A percentile compares a stretch with the other conserved stretches of the same genome.
Evolutionary conservation across 164 flowering plant genomes (phyloP).

Genomic region (Aristolochia californica): DNA sequence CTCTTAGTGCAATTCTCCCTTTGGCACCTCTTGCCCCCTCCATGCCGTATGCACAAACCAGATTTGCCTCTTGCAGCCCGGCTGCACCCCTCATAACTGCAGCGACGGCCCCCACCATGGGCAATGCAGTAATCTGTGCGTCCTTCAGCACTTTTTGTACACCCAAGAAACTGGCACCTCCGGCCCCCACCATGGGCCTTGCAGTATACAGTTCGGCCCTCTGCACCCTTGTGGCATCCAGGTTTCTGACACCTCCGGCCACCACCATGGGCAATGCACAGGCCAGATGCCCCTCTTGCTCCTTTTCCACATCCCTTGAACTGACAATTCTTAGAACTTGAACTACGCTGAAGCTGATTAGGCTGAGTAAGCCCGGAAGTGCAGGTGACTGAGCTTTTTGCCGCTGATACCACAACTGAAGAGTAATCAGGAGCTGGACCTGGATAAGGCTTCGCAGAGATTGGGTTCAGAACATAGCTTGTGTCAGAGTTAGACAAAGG

Average conservation of each 20-base stretch:
- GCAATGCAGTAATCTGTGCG: slow-evolving; percentile 89
- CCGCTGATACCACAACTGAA: slow-evolving; percentile 11
- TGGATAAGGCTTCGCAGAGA: slow-evolving; percentile 13
- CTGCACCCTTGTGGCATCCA: slow-evolving; percentile 90
- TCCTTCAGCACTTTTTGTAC: slow-evolving; percentile 97
- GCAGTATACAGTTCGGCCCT: slow-evolving; percentile 88
- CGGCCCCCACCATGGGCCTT: slow-evolving; percentile 99
- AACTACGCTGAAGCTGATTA: slow-evolving; percentile 17
- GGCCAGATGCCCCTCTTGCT: slow-evolving; percentile 96
- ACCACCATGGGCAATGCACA: slow-evolving; percentile 94
- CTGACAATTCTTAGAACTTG: slow-evolving; percentile 58
- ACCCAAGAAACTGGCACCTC: slow-evolving; percentile 75
- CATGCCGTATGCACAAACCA: slow-evolving; percentile 85
- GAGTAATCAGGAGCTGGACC: slow-evolving; percentile 32
- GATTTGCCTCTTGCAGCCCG: slow-evolving; percentile 91
- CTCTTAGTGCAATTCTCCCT: slow-evolving; percentile 74
- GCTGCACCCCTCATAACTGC: slow-evolving; percentile 69
- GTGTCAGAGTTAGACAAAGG: slow-evolving; percentile 14
- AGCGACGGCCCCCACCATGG: slow-evolving; percentile 93
- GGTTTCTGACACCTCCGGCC: slow-evolving; percentile 78
- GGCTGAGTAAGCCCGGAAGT: slow-evolving; percentile 55
- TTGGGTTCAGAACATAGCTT: slow-evolving; percentile 18
- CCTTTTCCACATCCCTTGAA: slow-evolving; percentile 83
- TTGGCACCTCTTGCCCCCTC: slow-evolving; percentile 97
- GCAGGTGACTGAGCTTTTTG: slow-evolving; percentile 71